A percentile compares a stretch with the other conserved stretches of the same genome.
These are phyloP conservation scores for Yamadazyma oceani DNA, from an alignment of 1,139 yeast genomes.

Conservation along the genomic window DNA sequence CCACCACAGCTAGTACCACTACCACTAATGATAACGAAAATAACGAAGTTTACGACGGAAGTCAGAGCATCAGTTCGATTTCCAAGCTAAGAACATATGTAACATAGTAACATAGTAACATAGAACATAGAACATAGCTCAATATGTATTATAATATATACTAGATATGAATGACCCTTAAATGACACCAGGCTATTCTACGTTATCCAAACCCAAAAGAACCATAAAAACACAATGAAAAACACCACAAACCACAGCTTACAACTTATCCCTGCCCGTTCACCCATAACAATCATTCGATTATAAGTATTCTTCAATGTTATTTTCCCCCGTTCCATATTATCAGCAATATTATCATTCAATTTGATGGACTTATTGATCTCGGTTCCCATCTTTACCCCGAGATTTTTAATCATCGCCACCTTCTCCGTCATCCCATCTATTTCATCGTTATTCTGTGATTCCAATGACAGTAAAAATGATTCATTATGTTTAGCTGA, in stretches of 20 bases:
- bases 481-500: slow-evolving; percentile 53
- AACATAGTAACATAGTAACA: too few relatives aligned
- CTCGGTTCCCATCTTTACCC: slow-evolving; percentile 79
- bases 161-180: not conserved
- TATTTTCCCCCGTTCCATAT: slow-evolving; percentile 43
- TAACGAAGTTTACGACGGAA: slow-evolving; percentile 4
- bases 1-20: slow-evolving; percentile 1
- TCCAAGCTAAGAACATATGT: slow-evolving; percentile 10
- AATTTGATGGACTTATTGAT: slow-evolving; percentile 71
- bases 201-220: slow-evolving; percentile 78
- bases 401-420: slow-evolving; percentile 65
- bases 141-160: not conserved
- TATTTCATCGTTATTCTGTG: slow-evolving; percentile 80
- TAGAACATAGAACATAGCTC: too few relatives aligned
- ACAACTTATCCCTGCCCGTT: slow-evolving; percentile 78
- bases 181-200: slow-evolving; percentile 1
- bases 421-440: slow-evolving; percentile 71
- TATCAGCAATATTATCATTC: slow-evolving; percentile 54
- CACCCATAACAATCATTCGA: slow-evolving; percentile 79
- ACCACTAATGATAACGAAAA: slow-evolving; percentile 4
- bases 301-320: slow-evolving; percentile 66
- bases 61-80: slow-evolving; percentile 6
- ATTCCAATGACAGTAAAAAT: slow-evolving; percentile 69
- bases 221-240: slow-evolving; percentile 58
- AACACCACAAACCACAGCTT: slow-evolving; percentile 75